These are phyloP conservation scores for Nemania sp. DNA, from an alignment of 2,329 filamentous ascomycete genomes.

Conservation along the genomic window DNA sequence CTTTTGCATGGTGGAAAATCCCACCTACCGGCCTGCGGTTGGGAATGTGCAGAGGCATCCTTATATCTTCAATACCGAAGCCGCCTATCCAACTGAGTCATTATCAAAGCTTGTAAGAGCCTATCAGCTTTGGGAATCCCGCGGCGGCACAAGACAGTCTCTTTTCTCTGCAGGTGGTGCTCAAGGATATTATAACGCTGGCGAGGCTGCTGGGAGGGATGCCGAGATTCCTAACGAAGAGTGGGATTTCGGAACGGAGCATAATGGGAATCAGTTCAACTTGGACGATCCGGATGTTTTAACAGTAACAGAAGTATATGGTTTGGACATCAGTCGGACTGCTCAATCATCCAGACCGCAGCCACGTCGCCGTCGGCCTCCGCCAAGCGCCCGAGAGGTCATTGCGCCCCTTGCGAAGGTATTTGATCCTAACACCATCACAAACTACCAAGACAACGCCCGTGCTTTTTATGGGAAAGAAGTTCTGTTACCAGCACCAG, in stretches of 20 bases:
- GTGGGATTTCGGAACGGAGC: slow-evolving; percentile 4
- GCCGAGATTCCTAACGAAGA: background rate
- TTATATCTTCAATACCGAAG: slow-evolving; percentile 3
- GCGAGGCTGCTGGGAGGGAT: slow-evolving; percentile 6
- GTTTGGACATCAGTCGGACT: slow-evolving; percentile 14
- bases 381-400: background rate
- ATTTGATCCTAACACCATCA: slow-evolving; percentile 6
- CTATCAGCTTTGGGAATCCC: slow-evolving; percentile 2
- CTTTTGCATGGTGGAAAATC: background rate
- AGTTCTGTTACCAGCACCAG: background rate
- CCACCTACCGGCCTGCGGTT: background rate
- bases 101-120: slow-evolving; percentile 1
- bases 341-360: background rate
- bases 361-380: background rate
- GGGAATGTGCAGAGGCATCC: background rate
- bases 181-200: background rate
- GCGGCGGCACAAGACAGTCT: background rate
- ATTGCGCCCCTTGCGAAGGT: background rate
- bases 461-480: background rate
- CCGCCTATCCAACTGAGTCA: slow-evolving; percentile 3
- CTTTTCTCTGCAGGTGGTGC: slow-evolving; percentile 2
- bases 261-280: slow-evolving; percentile 14
- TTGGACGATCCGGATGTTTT: too few relatives aligned
- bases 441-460: slow-evolving; percentile 6
- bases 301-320: slow-evolving; percentile 14